Conservation (phyloP, 352 stramenopile species). For the Phytophthora nicotianae region DNA sequence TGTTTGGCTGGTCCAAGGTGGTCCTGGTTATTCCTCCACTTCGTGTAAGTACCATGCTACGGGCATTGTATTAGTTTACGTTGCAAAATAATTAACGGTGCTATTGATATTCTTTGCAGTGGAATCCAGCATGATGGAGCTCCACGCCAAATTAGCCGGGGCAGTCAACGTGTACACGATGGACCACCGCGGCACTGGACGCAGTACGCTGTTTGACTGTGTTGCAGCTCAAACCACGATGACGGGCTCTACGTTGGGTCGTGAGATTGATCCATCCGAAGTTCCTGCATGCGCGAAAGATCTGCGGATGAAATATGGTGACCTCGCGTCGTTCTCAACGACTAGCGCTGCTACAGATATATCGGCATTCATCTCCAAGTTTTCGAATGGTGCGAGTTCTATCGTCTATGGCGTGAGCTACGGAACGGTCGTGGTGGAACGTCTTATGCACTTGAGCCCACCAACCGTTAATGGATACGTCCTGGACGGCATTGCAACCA, state of each 20-base stretch:
- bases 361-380: slow-evolving; percentile 35
- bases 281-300: slow-evolving; percentile 31
- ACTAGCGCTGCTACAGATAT: slow-evolving; percentile 44
- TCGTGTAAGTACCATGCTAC: slow-evolving; percentile 29
- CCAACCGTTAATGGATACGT: slow-evolving; percentile 53
- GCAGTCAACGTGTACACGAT: slow-evolving; percentile 61
- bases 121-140: slow-evolving; percentile 38
- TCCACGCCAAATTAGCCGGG: slow-evolving; percentile 31
- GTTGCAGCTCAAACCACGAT: slow-evolving; percentile 39
- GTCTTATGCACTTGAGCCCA: slow-evolving; percentile 47
- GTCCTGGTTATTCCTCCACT: slow-evolving; percentile 41
- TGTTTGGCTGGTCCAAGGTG: slow-evolving; percentile 52
- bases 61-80: no score
- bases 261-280: slow-evolving; percentile 23
- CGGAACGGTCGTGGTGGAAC: slow-evolving; percentile 50
- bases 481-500: slow-evolving; percentile 28
- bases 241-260: slow-evolving; percentile 35
- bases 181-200: no score
- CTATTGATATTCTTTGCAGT: slow-evolving; percentile 20
- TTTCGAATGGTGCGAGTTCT: slow-evolving; percentile 28
- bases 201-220: slow-evolving; percentile 39
- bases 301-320: slow-evolving; percentile 42
- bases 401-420: slow-evolving; percentile 60
- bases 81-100: no score
- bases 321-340: slow-evolving; percentile 43